phyloP scores from a whole-genome alignment of 2,329 filamentous ascomycete genomes.

The Talaromyces sp. region DNA sequence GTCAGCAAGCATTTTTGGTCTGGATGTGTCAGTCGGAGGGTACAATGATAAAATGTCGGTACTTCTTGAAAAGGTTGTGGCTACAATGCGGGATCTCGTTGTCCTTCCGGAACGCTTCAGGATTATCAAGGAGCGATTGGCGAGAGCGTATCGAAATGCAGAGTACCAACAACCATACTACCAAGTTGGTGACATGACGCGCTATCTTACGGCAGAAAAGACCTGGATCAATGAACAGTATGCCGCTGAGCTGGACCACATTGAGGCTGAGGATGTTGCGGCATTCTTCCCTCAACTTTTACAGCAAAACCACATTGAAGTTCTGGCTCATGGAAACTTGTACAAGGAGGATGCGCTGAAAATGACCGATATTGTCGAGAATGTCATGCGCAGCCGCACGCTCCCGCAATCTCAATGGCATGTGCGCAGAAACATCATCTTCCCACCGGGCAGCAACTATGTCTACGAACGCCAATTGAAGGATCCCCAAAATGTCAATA shows the following conservation, averaged over 20 bases:
- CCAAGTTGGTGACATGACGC: slow-evolving; percentile 78
- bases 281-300: slow-evolving; percentile 77
- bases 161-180: slow-evolving; percentile 85
- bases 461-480: slow-evolving; percentile 76
- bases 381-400: slow-evolving; percentile 67
- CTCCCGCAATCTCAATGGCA: slow-evolving; percentile 78
- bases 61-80: slow-evolving; percentile 80
- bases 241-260: slow-evolving; percentile 68
- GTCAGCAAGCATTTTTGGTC: slow-evolving; percentile 65
- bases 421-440: slow-evolving; percentile 69
- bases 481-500: slow-evolving; percentile 85
- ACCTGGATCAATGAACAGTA: slow-evolving; percentile 77
- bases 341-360: slow-evolving; percentile 90
- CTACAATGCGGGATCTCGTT: slow-evolving; percentile 78
- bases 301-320: slow-evolving; percentile 79
- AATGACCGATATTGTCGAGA: slow-evolving; percentile 78
- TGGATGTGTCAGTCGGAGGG: slow-evolving; percentile 76
- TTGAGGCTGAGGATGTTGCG: slow-evolving; percentile 71
- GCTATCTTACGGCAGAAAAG: slow-evolving; percentile 73
- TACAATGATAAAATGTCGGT: slow-evolving; percentile 97
- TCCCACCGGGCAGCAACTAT: slow-evolving; percentile 77
- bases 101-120: slow-evolving; percentile 84
- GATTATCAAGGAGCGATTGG: slow-evolving; percentile 82
- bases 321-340: slow-evolving; percentile 85
- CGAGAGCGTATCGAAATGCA: slow-evolving; percentile 76